Base-by-base conservation (phyloP, 2,329 filamentous ascomycete species). In the Paecilomyces formosus region DNA sequence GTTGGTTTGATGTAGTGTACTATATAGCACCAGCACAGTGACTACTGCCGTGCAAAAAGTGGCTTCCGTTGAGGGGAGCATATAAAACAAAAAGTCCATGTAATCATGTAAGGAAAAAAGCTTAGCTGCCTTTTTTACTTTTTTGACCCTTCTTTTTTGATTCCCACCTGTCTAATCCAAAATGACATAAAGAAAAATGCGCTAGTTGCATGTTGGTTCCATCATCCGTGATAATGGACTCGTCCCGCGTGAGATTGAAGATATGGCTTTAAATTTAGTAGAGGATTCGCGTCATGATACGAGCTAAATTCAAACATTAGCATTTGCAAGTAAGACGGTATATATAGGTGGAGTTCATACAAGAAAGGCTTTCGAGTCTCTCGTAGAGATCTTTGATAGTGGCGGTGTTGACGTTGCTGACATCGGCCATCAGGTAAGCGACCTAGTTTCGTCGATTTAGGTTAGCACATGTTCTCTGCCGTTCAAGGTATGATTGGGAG, bases 351-450 rank as follows among this genome's bases (percentile, higher is more conserved):
- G 33, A 54, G 49, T 22, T 78, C 88, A 81, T 83, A 90, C 89
- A 92, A 76, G 82, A 86, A 62, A 97, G 81, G 60, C 82, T 84
- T 74, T 97, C 92, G 45, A 99, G 81, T 68, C 83, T 87, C 65
- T 93, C 88, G 65, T 88, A 91, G 57, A 99, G 85, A 61, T 91
- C 87, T 77, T 90, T 92, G 73, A 97, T 91, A 69, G 96, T 88
- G 49, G 81, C 81, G 55, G 85, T 82, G 69, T 88, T 86, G 66
- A 97, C 91, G 62, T 89, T 85, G 78, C 91, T 96, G 68, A 99
- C 89, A 78, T 99, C 94, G 7, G 94, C 94, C 92, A 99, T 97
- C 62, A 99, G 81, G 73, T 99, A 99, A 21, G 94, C 94, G 64
- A 94, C 83, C 82, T 88, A 65, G 13, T 58, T 5, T 57, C 53